A percentile compares a stretch with the other conserved stretches of the same genome.
phyloP scores from a whole-genome alignment of 805 yeast genomes.

The Yarrowia sp. region DNA sequence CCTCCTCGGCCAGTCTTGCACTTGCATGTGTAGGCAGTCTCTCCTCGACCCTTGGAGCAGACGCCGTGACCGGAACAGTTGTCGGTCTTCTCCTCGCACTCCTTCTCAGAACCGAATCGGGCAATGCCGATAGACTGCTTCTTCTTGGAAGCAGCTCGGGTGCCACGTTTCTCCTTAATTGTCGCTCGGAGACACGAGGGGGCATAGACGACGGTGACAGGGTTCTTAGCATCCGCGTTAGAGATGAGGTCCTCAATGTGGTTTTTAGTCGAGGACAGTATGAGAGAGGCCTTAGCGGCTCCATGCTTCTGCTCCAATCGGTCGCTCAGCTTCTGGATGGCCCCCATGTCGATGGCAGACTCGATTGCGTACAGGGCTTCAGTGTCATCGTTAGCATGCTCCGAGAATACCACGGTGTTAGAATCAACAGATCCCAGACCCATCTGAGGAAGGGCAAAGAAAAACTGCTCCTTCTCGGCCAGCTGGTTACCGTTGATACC shows the following conservation, averaged over 20 bases:
- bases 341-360: conserved; percentile 19
- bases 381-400: not conserved
- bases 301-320: conserved; percentile 27
- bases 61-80: conserved; percentile 52
- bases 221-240: conserved; percentile 17
- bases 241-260: not conserved
- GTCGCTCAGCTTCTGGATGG: conserved; percentile 30
- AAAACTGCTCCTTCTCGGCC: conserved; percentile 37
- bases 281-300: conserved; percentile 17
- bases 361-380: conserved; percentile 23
- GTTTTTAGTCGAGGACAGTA: not conserved
- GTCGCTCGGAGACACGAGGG: conserved; percentile 22
- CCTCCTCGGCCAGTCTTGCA: conserved; percentile 54
- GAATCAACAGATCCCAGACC: conserved; percentile 22
- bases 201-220: conserved; percentile 35
- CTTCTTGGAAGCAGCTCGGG: conserved; percentile 25
- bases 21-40: conserved; percentile 49
- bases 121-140: conserved; percentile 5
- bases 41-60: conserved; percentile 47
- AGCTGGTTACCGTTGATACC: conserved; percentile 23
- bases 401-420: conserved; percentile 17
- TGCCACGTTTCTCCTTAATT: conserved; percentile 20
- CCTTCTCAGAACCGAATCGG: conserved; percentile 46
- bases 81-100: conserved; percentile 49
- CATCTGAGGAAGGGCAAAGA: conserved; percentile 25